Evolutionary conservation across 163 green algal genomes (phyloP).

Genomic region (Prototheca wickerhamii): DNA sequence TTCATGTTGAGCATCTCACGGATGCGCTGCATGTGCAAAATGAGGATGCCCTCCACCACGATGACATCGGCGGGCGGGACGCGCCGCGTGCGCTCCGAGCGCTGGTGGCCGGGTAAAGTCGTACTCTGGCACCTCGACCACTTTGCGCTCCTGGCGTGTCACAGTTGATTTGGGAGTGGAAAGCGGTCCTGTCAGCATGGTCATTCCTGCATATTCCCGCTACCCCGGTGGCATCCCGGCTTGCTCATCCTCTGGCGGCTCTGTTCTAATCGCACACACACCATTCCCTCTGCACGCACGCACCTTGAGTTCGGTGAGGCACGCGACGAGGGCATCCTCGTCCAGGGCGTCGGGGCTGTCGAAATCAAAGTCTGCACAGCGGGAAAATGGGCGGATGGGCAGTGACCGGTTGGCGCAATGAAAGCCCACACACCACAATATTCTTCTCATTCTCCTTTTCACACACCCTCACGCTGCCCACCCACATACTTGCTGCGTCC

Average conservation of each 20-base stretch:
- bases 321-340: conserved; percentile 42
- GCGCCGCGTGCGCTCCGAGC: conserved; percentile 39
- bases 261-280: too few relatives aligned
- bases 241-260: neutral
- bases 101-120: conserved; percentile 80
- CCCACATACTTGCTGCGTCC: conserved; percentile 27
- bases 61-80: conserved; percentile 80
- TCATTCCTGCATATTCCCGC: neutral
- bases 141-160: too few relatives aligned
- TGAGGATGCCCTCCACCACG: conserved; percentile 91
- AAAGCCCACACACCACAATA: neutral
- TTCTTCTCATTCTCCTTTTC: neutral
- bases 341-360: conserved; percentile 78
- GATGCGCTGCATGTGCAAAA: conserved; percentile 77
- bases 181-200: neutral
- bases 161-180: too few relatives aligned
- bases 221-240: neutral
- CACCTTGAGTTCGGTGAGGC: conserved; percentile 46
- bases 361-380: conserved; percentile 78
- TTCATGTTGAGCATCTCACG: conserved; percentile 89
- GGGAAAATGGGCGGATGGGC: conserved; percentile 1
- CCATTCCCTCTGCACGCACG: too few relatives aligned
- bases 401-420: neutral
- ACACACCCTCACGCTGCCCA: neutral
- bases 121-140: conserved; percentile 84